Base-by-base conservation (phyloP, 2,329 filamentous ascomycete species). In the Cladosporium colombiae region DNA sequence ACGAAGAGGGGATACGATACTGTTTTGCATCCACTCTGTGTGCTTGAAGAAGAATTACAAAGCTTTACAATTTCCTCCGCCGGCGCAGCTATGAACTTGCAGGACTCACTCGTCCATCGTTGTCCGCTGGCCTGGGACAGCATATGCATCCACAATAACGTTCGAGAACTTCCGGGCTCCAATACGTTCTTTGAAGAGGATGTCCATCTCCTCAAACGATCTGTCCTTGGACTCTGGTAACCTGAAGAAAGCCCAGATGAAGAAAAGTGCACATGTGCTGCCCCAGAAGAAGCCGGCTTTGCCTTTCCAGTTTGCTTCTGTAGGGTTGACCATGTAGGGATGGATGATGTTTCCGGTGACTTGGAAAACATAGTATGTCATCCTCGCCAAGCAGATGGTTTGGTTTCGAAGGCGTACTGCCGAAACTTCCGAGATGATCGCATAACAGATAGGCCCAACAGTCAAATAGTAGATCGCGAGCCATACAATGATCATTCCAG, bases 381-480 rank as follows among this genome's bases (percentile, higher is more conserved):
- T 71, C 5, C 72, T 58, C 4, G 70, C 71, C 5, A 75, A 66
- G 18, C 73, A 70, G 49, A 74, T 66, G 1, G 73, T 74, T 66
- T 75, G 74, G 13, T 68, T 67, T 2, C 71, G 67, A 21, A 75
- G 66, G 13, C 72, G 66, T 11, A 67, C 69, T 0, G 73, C 74
- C 7, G 70, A 61, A 7, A 74, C 68, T 62, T 74, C 73, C 1
- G 70, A 60, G 18, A 74, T 70, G n/a, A 75, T 69, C 1, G 70
- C 68, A 40, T 71, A 72, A 78, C 90, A 92, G 6, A 96, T 91
- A 0, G 93, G 95, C 40, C 93, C 93, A 59, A 97, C 92, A 0
- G 91, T 91, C 56, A 94, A 83, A 76, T 97, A 91, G 79, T 96
- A 97, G 72, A 89, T 86, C 55, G 94, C 81, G 0, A 93, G 89